A percentile compares a stretch with the other conserved stretches of the same genome.
Conservation (phyloP, 441 rosid species). For the Biscutella laevigata region DNA sequence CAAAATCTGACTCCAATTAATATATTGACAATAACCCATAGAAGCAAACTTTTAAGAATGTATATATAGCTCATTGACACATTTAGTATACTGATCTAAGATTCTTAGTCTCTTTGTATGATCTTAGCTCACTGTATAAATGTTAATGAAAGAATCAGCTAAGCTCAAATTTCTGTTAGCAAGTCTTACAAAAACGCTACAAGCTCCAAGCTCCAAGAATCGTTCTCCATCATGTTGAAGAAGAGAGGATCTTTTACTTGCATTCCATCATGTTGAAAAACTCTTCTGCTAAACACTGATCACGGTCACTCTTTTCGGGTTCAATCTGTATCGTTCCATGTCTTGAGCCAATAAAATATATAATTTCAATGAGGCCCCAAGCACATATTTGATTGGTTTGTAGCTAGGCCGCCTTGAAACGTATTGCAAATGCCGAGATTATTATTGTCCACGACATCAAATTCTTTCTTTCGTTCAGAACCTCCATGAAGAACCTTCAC, state of each 20-base stretch:
- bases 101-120: not conserved
- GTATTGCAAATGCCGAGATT: slow-evolving; percentile 66
- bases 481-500: slow-evolving; percentile 43
- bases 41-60: not conserved
- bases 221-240: too few species aligned
- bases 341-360: too few species aligned
- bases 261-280: slow-evolving; percentile 56
- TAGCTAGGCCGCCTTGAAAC: too few species aligned
- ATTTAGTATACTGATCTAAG: not conserved
- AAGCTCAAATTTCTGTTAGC: not conserved
- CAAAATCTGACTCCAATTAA: not conserved
- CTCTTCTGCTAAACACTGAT: slow-evolving; percentile 66
- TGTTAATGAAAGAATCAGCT: too few species aligned
- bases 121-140: too few species aligned
- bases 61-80: not conserved
- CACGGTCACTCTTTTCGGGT: slow-evolving; percentile 60
- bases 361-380: too few species aligned
- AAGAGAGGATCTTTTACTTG: slow-evolving; percentile 32
- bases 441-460: slow-evolving; percentile 79
- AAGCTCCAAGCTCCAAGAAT: slow-evolving; percentile 79
- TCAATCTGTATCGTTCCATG: slow-evolving; percentile 51
- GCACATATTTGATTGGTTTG: too few species aligned
- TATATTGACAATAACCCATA: too few species aligned
- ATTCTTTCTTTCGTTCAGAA: slow-evolving; percentile 37
- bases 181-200: too few species aligned